A percentile compares a stretch with the other conserved stretches of the same genome.
These are phyloP conservation scores for Castanea crenata DNA, from an alignment of 306 rosid species.

Conservation along the genomic window DNA sequence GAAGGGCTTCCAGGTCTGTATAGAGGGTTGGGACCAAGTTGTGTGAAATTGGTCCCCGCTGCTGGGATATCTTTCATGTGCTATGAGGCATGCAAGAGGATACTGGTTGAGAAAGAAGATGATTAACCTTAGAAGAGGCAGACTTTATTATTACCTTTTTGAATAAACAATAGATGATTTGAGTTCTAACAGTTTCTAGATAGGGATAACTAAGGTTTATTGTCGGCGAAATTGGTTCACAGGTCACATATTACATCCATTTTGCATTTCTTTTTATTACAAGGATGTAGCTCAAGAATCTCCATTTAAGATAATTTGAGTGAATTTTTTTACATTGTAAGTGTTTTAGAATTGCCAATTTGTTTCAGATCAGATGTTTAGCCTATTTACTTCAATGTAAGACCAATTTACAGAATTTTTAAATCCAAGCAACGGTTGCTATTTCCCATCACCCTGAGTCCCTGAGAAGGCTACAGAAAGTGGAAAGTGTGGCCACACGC, in stretches of 20 bases:
- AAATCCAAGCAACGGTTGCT: not conserved
- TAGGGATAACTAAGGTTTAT: not conserved
- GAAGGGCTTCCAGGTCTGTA: constrained; percentile 61
- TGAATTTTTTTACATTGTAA: not conserved
- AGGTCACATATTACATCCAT: not conserved
- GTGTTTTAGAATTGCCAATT: not conserved
- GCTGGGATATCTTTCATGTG: constrained; percentile 82
- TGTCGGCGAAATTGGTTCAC: not conserved
- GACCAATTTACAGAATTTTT: not conserved
- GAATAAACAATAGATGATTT: not conserved
- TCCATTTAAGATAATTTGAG: not conserved
- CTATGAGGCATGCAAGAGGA: constrained; percentile 71
- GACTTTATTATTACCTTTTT: not conserved
- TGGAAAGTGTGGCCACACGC: too few species aligned
- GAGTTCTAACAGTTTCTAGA: not conserved
- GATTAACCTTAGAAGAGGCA: not conserved
- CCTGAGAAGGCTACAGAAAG: too few species aligned
- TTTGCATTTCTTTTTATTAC: not conserved
- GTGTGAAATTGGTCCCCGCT: constrained; percentile 70
- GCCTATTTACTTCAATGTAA: not conserved
- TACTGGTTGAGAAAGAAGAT: constrained; percentile 38
- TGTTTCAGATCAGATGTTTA: not conserved
- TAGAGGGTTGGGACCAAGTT: constrained; percentile 74
- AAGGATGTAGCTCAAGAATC: not conserved
- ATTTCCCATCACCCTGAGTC: too few species aligned